A percentile compares a stretch with the other conserved stretches of the same genome.
Evolutionary conservation across 371 early-diverging fungal species (phyloP).

Genomic region (Syncephalastrum contaminatum): DNA sequence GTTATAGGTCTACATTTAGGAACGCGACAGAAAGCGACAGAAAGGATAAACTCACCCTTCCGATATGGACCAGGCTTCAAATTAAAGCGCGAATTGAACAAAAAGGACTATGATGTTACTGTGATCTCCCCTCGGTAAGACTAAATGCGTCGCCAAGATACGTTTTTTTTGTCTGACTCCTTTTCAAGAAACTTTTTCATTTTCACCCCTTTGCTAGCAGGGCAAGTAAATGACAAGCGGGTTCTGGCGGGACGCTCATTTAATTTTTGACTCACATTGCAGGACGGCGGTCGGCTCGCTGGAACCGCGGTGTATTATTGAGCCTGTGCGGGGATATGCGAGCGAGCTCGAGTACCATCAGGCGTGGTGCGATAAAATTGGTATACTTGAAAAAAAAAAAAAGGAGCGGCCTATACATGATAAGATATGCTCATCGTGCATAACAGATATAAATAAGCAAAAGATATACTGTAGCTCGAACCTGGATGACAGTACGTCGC

Average conservation of each 20-base stretch:
- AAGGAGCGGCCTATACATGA: not conserved
- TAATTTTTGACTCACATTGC: constrained; percentile 5
- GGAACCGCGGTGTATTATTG: constrained; percentile 77
- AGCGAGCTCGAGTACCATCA: constrained; percentile 63
- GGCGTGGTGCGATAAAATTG: constrained; percentile 62
- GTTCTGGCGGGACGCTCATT: not conserved
- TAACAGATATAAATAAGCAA: constrained; percentile 24
- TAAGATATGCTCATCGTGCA: not conserved
- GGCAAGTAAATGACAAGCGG: constrained; percentile 12
- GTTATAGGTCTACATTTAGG: not conserved
- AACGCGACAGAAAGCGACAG: not conserved
- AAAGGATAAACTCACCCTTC: not conserved
- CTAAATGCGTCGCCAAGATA: not conserved
- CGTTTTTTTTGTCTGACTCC: constrained; percentile 5
- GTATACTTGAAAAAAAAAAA: constrained; percentile 6
- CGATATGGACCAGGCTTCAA: constrained; percentile 51
- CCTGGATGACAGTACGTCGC: constrained; percentile 25
- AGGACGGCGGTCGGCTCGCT: constrained; percentile 81
- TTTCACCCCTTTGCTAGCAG: constrained; percentile 81
- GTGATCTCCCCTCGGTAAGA: constrained; percentile 65
- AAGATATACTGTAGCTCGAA: constrained; percentile 36
- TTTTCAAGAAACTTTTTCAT: constrained; percentile 69
- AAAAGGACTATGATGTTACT: constrained; percentile 60
- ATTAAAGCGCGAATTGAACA: constrained; percentile 59
- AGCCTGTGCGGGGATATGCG: constrained; percentile 65